Evolutionary conservation across 139 green algal genomes (phyloP), one percentile per base, ranked within the genome.

Genomic region (Chlorella sp.): DNA sequence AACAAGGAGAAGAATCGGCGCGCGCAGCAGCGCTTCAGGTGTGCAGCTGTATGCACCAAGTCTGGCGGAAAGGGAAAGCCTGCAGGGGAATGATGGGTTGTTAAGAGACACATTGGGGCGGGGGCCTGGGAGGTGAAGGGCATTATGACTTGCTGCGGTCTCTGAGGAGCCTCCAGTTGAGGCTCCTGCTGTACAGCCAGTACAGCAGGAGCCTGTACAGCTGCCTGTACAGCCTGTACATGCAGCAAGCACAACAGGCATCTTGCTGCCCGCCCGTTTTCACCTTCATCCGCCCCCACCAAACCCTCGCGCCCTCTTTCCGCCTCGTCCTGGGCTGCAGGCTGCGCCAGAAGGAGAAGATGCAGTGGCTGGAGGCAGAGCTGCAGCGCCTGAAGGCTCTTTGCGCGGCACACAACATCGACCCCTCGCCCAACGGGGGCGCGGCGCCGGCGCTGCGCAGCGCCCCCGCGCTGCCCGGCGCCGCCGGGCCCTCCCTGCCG

Each of bases 21-120:
- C 53, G 86, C 86, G 53, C 86, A 89, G 86, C 86, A 89, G 75
- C 86, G 86, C 34, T 89, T 89, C 75, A 79, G 85, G 85, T 73
- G 64, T 22, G 83, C 34, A 15, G 69, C 21, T 37, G 69, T 14
- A 15, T 37, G 69, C 69, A 34, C 21, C 15, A 14, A 34, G 9
- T 9, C 21, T 34, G 69, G 69, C 69, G 9, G 9, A 34, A 19
- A 21, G 15, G 69, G 21, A 78, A 34, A 19, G 21, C 24, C 69
- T n/a, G n/a, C n/a, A n/a, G n/a, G n/a, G n/a, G n/a, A n/a, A n/a
- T n/a, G n/a, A n/a, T n/a, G n/a, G n/a, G n/a, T n/a, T n/a, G n/a
- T n/a, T n/a, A n/a, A n/a, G n/a, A n/a, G n/a, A n/a, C n/a, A n/a
- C n/a, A n/a, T n/a, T 36, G 71, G 48, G 48, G 48, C 48, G 48